Evolutionary conservation across 2,329 filamentous ascomycete species (phyloP).

Genomic region (Scedosporium minutisporum): DNA sequence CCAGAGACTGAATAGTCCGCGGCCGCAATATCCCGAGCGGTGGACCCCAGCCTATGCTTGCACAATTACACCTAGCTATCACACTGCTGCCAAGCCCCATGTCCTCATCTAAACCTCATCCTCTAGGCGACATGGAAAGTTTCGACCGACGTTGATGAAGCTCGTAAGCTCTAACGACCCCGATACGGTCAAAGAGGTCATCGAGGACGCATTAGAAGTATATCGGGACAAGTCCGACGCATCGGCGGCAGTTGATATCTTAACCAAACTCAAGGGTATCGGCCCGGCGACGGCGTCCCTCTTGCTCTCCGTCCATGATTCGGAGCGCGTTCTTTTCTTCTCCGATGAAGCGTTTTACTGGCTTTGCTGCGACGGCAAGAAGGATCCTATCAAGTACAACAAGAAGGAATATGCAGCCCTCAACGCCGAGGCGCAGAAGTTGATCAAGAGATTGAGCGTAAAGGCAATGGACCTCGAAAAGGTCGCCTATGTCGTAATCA

Average conservation of each 20-base stretch:
- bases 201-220: slow-evolving; percentile 38
- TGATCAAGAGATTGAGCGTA: slow-evolving; percentile 41
- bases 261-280: slow-evolving; percentile 60
- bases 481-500: slow-evolving; percentile 61
- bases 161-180: slow-evolving; percentile 52
- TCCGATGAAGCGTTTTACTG: slow-evolving; percentile 72
- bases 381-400: slow-evolving; percentile 56
- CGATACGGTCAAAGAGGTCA: slow-evolving; percentile 33
- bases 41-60: background rate
- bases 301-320: slow-evolving; percentile 55
- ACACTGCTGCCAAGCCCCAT: background rate
- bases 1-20: no score
- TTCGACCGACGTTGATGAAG: slow-evolving; percentile 50
- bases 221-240: slow-evolving; percentile 33
- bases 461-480: slow-evolving; percentile 56
- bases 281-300: slow-evolving; percentile 73
- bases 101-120: background rate
- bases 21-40: no score
- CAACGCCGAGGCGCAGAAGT: slow-evolving; percentile 26
- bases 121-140: slow-evolving; percentile 49
- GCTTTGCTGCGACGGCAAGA: slow-evolving; percentile 47
- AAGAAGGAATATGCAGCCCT: slow-evolving; percentile 58
- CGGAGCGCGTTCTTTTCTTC: slow-evolving; percentile 59
- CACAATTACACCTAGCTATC: background rate
- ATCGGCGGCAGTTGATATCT: slow-evolving; percentile 36